Evolutionary conservation across 192 early-diverging fungal species (phyloP).

Genomic region (Funneliformis mosseae): DNA sequence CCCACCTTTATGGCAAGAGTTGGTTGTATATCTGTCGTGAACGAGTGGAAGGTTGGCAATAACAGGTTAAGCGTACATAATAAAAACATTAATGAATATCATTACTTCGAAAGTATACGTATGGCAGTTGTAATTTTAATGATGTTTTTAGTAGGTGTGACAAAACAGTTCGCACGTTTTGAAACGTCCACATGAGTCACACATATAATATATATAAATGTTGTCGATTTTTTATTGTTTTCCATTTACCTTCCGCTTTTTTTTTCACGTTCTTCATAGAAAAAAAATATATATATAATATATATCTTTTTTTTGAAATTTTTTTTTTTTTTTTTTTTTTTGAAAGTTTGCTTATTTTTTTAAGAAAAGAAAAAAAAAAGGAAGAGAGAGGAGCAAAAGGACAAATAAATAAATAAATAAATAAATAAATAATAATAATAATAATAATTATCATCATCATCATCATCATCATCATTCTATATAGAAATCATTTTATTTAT

Average conservation of each 20-base stretch:
- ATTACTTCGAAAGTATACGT: neutral
- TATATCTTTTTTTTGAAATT: neutral
- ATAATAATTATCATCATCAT: no score
- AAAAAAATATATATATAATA: no score
- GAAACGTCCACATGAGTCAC: neutral
- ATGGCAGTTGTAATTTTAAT: neutral
- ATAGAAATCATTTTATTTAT: neutral
- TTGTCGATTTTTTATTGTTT: neutral
- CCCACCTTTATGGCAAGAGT: no score
- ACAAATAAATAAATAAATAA: no score
- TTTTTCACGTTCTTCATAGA: neutral
- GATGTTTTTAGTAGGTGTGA: neutral
- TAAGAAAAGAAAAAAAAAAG: no score
- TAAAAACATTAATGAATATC: neutral
- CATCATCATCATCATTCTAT: neutral
- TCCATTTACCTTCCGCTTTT: neutral
- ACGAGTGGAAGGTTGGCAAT: neutral
- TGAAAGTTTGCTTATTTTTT: no score
- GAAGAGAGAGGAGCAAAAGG: no score
- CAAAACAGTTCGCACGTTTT: neutral
- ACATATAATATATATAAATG: neutral
- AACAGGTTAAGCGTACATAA: neutral
- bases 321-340: neutral
- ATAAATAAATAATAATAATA: no score
- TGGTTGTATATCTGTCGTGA: no score